A percentile compares a stretch with the other conserved stretches of the same genome.
These are phyloP conservation scores for Brassica hybrid DNA, from an alignment of 441 rosid genomes.

Conservation along the genomic window DNA sequence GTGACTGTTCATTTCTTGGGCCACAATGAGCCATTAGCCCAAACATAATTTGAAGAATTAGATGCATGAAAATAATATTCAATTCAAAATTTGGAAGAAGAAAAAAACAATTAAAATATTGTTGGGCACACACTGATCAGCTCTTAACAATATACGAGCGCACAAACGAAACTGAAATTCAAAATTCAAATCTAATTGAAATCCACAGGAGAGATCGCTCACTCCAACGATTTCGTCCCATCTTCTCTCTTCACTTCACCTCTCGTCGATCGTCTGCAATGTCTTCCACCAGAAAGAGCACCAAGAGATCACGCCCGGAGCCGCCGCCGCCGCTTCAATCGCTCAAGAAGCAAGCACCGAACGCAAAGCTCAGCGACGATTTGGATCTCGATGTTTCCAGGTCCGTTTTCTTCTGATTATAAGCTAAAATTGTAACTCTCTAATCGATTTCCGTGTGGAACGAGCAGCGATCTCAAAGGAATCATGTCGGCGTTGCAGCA, in stretches of 20 bases:
- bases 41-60: neutral
- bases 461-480: slow-evolving; percentile 77
- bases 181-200: slow-evolving; percentile 11
- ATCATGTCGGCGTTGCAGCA: slow-evolving; percentile 82
- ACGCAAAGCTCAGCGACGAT: slow-evolving; percentile 52
- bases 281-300: slow-evolving; percentile 54
- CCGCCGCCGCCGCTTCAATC: slow-evolving; percentile 25
- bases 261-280: slow-evolving; percentile 41
- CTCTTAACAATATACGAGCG: neutral
- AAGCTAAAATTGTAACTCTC: too few relatives aligned
- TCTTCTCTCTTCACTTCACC: slow-evolving; percentile 4
- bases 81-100: too few relatives aligned
- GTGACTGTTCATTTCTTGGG: neutral
- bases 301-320: slow-evolving; percentile 60
- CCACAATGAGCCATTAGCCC: neutral
- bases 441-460: slow-evolving; percentile 26
- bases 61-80: too few relatives aligned
- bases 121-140: neutral
- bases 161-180: slow-evolving; percentile 35
- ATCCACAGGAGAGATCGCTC: neutral
- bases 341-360: slow-evolving; percentile 52
- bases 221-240: slow-evolving; percentile 3
- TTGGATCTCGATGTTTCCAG: slow-evolving; percentile 74
- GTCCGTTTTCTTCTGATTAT: too few relatives aligned
- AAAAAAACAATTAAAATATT: too few relatives aligned